phyloP scores from a whole-genome alignment of 176 grass and related monocot species.

The Rhipidocladum racemiflorum region DNA sequence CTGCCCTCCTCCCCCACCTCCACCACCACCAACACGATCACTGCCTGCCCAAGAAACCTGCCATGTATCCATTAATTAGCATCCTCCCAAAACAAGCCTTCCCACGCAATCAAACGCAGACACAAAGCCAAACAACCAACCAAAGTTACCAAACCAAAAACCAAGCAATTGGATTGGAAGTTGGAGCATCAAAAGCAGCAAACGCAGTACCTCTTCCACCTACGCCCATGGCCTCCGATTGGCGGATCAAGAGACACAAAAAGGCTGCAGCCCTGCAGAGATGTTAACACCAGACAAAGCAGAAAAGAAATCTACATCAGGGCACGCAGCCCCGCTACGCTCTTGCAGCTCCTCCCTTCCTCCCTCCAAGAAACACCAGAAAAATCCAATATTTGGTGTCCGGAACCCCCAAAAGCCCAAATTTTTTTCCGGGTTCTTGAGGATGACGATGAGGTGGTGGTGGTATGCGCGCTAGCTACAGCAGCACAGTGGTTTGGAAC shows the following conservation, averaged over 20 bases:
- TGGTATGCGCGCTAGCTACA: constrained; percentile 14
- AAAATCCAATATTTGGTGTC: not conserved
- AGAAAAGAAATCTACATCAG: constrained; percentile 45
- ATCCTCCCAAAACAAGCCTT: not conserved
- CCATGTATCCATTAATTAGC: not conserved
- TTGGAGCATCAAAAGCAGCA: constrained; percentile 6
- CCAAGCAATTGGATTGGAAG: not conserved
- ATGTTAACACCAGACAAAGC: not conserved
- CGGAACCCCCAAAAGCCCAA: not conserved
- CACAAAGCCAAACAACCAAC: not conserved
- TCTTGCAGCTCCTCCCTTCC: not conserved
- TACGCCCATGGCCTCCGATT: constrained; percentile 22
- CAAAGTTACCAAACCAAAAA: not conserved
- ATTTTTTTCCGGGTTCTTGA: not conserved
- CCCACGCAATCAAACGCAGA: constrained; percentile 18
- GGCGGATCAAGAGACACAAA: constrained; percentile 24
- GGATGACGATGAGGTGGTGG: not conserved
- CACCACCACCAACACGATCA: constrained; percentile 21
- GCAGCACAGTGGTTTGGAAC: constrained; percentile 40
- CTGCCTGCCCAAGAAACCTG: constrained; percentile 26
- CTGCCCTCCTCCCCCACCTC: too few species aligned
- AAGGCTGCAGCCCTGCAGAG: not conserved
- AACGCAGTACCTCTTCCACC: constrained; percentile 1
- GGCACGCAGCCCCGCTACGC: not conserved
- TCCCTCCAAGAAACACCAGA: not conserved